Conservation (phyloP, 2,329 filamentous ascomycete species). For the Diplodia mutila region DNA sequence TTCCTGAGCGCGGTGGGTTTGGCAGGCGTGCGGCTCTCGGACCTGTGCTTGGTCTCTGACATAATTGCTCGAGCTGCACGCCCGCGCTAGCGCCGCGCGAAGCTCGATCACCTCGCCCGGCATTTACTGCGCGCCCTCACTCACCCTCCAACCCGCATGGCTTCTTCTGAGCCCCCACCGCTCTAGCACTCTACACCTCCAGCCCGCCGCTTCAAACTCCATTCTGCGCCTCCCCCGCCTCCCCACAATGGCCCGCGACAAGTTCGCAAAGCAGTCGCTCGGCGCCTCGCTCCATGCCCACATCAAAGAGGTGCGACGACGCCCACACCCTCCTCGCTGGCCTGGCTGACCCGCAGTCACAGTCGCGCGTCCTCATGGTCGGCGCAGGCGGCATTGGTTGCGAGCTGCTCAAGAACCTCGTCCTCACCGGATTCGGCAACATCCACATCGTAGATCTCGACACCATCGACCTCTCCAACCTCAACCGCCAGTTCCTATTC, state of each 20-base stretch:
- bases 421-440: conserved; percentile 87
- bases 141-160: conserved; percentile 17
- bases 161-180: conserved; percentile 18
- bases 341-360: conserved; percentile 36
- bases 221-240: conserved; percentile 10
- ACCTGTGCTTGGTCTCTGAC: conserved; percentile 6
- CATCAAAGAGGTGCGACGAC: conserved; percentile 67
- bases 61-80: conserved; percentile 21
- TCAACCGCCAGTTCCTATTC: conserved; percentile 97
- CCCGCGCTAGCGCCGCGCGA: conserved; percentile 20
- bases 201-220: conserved; percentile 16
- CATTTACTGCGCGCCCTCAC: conserved; percentile 12
- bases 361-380: conserved; percentile 90
- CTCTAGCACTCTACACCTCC: conserved; percentile 25
- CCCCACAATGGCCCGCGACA: conserved; percentile 52
- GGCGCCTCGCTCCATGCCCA: conserved; percentile 64
- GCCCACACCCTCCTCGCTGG: conserved; percentile 2
- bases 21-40: conserved; percentile 17
- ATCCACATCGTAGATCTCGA: conserved; percentile 96
- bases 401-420: conserved; percentile 95
- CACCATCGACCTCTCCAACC: conserved; percentile 95
- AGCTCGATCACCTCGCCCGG: conserved; percentile 22
- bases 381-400: conserved; percentile 97
- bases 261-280: conserved; percentile 64
- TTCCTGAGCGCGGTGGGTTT: conserved; percentile 16